phyloP scores from a whole-genome alignment of 352 stramenopile genomes.

The Thalassiosira sp. region DNA sequence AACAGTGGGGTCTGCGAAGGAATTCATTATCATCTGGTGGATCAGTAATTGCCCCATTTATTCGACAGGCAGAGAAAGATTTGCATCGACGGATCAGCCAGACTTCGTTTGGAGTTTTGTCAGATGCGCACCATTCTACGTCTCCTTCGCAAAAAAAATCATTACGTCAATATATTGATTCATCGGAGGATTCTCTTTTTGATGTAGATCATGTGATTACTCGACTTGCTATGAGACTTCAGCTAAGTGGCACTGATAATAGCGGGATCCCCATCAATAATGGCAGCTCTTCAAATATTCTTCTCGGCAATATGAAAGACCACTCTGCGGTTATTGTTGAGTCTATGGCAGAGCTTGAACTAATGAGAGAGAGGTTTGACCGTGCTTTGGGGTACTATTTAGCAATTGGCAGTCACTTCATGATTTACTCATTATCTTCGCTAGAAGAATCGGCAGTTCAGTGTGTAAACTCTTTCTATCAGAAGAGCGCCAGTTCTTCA shows the following conservation, averaged over 20 bases:
- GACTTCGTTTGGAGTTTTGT: constrained; percentile 50
- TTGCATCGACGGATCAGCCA: constrained; percentile 50
- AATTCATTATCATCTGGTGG: constrained; percentile 5
- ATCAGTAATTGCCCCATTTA: constrained; percentile 21
- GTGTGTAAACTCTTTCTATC: constrained; percentile 35
- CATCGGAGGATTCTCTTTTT: constrained; percentile 55
- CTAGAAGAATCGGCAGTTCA: constrained; percentile 40
- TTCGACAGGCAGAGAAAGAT: constrained; percentile 44
- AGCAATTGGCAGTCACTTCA: constrained; percentile 53
- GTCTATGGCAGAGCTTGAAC: constrained; percentile 63
- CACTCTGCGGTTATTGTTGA: constrained; percentile 38
- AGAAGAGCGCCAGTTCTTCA: constrained; percentile 9
- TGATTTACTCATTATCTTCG: constrained; percentile 17
- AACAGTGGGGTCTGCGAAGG: constrained; percentile 22
- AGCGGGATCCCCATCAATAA: background rate
- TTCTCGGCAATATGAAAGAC: constrained; percentile 19
- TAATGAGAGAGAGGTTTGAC: constrained; percentile 73
- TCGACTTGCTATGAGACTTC: constrained; percentile 29
- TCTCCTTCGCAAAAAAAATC: constrained; percentile 11
- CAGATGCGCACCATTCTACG: constrained; percentile 15
- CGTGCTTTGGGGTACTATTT: constrained; percentile 65
- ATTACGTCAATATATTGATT: constrained; percentile 42
- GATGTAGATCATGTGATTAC: constrained; percentile 39
- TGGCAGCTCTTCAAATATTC: constrained; percentile 13
- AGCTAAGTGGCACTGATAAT: constrained; percentile 18